Base-by-base conservation (phyloP, 768 basidiomycete genomes). In the Suillus fuscotomentosus region DNA sequence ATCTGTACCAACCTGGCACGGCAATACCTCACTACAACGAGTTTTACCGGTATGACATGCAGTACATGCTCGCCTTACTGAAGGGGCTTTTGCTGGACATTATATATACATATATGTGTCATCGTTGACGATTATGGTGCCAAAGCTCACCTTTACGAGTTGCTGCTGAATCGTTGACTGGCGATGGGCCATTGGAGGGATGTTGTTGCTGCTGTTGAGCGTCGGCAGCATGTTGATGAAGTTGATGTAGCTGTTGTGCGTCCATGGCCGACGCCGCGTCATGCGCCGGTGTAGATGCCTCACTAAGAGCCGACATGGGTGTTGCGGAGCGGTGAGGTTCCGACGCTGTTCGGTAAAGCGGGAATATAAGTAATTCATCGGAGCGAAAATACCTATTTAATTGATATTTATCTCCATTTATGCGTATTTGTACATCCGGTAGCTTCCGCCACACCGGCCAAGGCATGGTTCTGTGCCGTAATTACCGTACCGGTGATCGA, bases 1-100 rank as follows among this genome's bases (percentile, higher is more conserved):
- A 56, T 53, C 60, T 51, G 15, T 34, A 69, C 76, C 13, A 67
- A 89, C 90, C 86, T 92, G 91, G 76, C 91, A 93, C 9, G 91
- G 91, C 22, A 93, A 82, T 41, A 86, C 86, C 77, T 93, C 91
- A 69, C 89, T 91, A 70, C 91, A 93, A 69, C 91, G 81, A 14
- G 91, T 93, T 79, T 93, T 93, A 60, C 91, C 91, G 60, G 89
- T 80, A 75, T 93, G 91, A 76, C 91, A 93, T 15, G 91, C 88
- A 45, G 87, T 84, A 68, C 91, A 93, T 1, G 91, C 91, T 67
- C 91, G 83, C 67, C 91, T 85, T 62, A 92, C 91, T 51, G 90
- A 92, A 39, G 91, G 90, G 51, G 88, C 89, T 77, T 93, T 92
- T 65, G 90, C 90, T 91, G 73, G 59, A 63, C 56, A 67, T 48